Conservation (phyloP, 108 stramenopile species). For the Skeletonema potamos region DNA sequence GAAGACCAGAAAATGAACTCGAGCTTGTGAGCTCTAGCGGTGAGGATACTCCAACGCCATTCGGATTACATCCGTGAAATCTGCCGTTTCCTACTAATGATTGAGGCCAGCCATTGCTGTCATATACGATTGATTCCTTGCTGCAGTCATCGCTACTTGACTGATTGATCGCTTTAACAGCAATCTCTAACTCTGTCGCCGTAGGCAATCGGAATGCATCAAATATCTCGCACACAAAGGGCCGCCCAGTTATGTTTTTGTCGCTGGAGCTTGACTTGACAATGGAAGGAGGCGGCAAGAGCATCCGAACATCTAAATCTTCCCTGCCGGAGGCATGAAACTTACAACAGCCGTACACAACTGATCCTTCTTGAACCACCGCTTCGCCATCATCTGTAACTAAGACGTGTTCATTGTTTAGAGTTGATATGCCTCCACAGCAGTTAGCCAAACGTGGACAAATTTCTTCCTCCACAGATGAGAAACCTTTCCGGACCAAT, state of each 20-base stretch:
- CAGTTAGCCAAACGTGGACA: conserved; percentile 41
- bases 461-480: conserved; percentile 84
- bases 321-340: conserved; percentile 91
- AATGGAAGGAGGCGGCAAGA: conserved; percentile 48
- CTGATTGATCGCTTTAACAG: conserved; percentile 55
- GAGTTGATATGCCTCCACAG: conserved; percentile 64
- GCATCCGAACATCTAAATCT: conserved; percentile 91
- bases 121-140: conserved; percentile 12
- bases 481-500: conserved; percentile 56
- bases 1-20: conserved; percentile 53
- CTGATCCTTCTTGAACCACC: conserved; percentile 6
- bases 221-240: conserved; percentile 80
- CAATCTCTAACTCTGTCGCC: conserved; percentile 24
- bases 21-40: conserved; percentile 48
- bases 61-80: conserved; percentile 61
- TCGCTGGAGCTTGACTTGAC: conserved; percentile 19
- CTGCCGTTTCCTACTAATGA: conserved; percentile 11
- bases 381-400: background rate
- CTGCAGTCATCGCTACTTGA: background rate
- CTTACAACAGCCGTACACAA: conserved; percentile 74
- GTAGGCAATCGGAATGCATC: conserved; percentile 67
- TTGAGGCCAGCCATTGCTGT: conserved; percentile 33
- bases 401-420: conserved; percentile 44
- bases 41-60: conserved; percentile 64
- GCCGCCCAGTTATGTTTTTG: conserved; percentile 53